Evolutionary conservation across 2,329 filamentous ascomycete genomes (phyloP).

Genomic region (Apiospora hydei): DNA sequence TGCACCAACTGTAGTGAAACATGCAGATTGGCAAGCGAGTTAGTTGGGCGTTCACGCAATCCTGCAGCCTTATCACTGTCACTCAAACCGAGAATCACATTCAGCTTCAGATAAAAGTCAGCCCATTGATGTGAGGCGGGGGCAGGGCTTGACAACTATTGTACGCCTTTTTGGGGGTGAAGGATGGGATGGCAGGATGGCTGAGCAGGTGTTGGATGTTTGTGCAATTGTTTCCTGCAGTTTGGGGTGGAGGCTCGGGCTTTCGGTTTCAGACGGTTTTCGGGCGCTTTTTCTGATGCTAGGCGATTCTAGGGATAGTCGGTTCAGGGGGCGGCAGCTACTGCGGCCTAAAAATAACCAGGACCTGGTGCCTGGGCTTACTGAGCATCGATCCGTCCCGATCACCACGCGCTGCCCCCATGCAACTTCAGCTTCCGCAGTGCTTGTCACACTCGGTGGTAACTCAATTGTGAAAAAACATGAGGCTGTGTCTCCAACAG

Average conservation of each 20-base stretch:
- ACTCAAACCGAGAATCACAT: neutral
- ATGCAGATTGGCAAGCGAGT: neutral
- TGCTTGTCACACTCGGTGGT: neutral
- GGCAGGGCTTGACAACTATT: neutral
- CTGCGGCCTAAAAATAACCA: neutral
- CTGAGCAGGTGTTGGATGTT: constrained; percentile 11
- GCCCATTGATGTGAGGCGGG: neutral
- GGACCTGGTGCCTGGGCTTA: neutral
- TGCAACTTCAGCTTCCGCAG: too few species aligned
- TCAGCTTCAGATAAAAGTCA: neutral
- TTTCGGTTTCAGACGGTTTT: neutral
- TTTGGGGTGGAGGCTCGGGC: neutral
- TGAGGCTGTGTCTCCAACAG: neutral
- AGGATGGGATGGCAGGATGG: constrained; percentile 3
- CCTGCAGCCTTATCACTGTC: neutral
- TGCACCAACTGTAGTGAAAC: neutral
- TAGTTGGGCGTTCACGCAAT: neutral
- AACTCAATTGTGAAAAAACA: too few species aligned
- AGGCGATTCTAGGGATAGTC: constrained; percentile 10
- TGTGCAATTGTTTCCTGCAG: neutral
- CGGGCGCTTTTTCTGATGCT: neutral
- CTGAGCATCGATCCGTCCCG: neutral
- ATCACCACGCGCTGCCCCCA: neutral
- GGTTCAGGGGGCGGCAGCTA: neutral
- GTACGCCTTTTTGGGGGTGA: neutral